Evolutionary conservation across 148 eudicot species (phyloP).

Genomic region (Rheum nobile): DNA sequence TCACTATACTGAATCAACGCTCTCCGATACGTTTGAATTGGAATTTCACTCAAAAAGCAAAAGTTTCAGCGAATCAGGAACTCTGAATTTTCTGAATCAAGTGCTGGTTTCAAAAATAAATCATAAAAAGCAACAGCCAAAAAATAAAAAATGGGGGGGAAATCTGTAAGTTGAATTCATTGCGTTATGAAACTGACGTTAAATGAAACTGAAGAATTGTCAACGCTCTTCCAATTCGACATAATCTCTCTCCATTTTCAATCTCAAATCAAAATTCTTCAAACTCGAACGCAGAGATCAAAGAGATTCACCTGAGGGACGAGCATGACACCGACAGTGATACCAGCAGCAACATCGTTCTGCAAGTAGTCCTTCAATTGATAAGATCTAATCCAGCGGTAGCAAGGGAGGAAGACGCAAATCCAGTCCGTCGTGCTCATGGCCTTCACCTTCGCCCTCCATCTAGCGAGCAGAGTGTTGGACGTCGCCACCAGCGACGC

Average conservation of each 20-base stretch:
- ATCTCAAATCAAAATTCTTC: not conserved
- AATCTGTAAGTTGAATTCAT: not conserved
- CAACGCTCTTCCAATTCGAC: not conserved
- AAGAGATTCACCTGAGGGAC: slow-evolving; percentile 75
- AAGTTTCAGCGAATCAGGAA: not conserved
- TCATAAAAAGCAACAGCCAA: not conserved
- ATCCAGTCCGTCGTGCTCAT: slow-evolving; percentile 70
- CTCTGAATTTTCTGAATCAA: not conserved
- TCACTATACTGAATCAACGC: not conserved
- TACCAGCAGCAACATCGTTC: slow-evolving; percentile 69
- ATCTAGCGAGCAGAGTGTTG: slow-evolving; percentile 15
- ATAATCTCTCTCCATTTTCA: not conserved
- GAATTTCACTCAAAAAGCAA: not conserved
- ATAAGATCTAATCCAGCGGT: slow-evolving; percentile 70
- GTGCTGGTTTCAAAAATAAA: not conserved
- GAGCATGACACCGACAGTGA: slow-evolving; percentile 93
- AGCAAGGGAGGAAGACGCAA: slow-evolving; percentile 63
- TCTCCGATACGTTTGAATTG: not conserved
- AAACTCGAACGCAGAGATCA: not conserved
- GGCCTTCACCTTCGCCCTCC: slow-evolving; percentile 47
- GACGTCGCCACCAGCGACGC: slow-evolving; percentile 26
- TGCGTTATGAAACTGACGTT: not conserved
- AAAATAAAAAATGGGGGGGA: not conserved
- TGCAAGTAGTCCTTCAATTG: slow-evolving; percentile 53
- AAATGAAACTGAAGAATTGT: not conserved